Percentiles rank a stretch among this genome's conserved stretches.
phyloP scores from a whole-genome alignment of 805 yeast species.

The Vanderwaltozyma polyspora region DNA sequence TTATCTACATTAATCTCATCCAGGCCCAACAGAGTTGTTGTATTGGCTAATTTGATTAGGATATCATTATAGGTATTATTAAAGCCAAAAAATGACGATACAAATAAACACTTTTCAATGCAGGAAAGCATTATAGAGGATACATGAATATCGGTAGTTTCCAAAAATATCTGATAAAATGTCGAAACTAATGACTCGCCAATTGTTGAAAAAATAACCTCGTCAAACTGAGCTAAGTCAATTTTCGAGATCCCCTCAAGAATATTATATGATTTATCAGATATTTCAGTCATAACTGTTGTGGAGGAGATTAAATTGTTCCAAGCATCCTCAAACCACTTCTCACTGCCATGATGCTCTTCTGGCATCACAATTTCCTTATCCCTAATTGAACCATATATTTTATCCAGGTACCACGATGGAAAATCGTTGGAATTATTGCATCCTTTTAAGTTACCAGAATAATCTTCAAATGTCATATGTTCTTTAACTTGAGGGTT shows the following conservation, averaged over 20 bases:
- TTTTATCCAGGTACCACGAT: constrained; percentile 70
- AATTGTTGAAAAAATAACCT: constrained; percentile 50
- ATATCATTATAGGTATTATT: constrained; percentile 50
- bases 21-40: constrained; percentile 48
- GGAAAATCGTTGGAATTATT: constrained; percentile 64
- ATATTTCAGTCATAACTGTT: constrained; percentile 22
- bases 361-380: constrained; percentile 96
- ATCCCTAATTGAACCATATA: constrained; percentile 68
- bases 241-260: constrained; percentile 13
- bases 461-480: constrained; percentile 79
- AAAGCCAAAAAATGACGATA: constrained; percentile 57
- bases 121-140: constrained; percentile 79
- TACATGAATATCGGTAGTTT: constrained; percentile 83
- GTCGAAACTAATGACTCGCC: constrained; percentile 61
- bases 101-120: constrained; percentile 70
- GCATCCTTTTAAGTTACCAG: constrained; percentile 69
- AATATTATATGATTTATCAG: constrained; percentile 6
- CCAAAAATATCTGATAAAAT: constrained; percentile 64
- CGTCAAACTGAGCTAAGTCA: constrained; percentile 49
- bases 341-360: constrained; percentile 87
- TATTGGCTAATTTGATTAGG: constrained; percentile 42
- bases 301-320: constrained; percentile 45
- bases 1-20: constrained; percentile 1
- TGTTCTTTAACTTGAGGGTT: constrained; percentile 86
- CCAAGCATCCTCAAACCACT: constrained; percentile 87